phyloP scores from a whole-genome alignment of 176 grass and related monocot species.

The Hsuehochloa calcarea region DNA sequence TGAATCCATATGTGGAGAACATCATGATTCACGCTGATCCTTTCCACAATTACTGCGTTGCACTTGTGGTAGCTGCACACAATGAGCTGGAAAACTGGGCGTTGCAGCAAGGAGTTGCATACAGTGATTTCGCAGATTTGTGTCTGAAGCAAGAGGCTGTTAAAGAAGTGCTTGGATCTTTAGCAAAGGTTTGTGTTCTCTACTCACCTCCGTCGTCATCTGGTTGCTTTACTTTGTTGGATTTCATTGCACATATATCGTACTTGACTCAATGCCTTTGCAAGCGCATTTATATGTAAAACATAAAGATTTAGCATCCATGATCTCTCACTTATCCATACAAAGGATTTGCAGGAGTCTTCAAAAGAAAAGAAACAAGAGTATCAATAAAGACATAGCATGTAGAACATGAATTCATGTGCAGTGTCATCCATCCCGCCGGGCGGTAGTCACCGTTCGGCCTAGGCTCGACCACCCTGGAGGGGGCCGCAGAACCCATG shows the following conservation, averaged over 20 bases:
- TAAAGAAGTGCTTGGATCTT: conserved; percentile 80
- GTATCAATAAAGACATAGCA: not conserved
- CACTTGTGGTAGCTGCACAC: conserved; percentile 64
- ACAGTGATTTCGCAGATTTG: conserved; percentile 59
- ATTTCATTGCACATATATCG: conserved; percentile 5
- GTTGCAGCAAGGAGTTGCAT: conserved; percentile 51
- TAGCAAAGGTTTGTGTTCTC: conserved; percentile 60
- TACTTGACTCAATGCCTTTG: conserved; percentile 9
- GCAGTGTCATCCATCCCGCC: not conserved
- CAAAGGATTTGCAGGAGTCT: not conserved
- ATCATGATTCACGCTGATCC: conserved; percentile 91
- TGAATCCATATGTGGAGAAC: conserved; percentile 81
- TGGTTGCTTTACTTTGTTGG: conserved; percentile 1
- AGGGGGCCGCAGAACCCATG: not conserved
- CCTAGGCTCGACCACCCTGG: too few species aligned
- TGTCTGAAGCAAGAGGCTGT: conserved; percentile 77
- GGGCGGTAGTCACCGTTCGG: too few species aligned
- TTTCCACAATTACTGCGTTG: conserved; percentile 83
- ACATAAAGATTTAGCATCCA: not conserved
- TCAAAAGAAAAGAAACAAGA: not conserved
- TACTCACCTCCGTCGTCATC: conserved; percentile 1
- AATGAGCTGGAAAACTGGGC: conserved; percentile 75
- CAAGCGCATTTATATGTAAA: conserved; percentile 13
- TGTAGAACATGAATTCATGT: not conserved
- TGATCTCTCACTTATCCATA: not conserved